These are phyloP conservation scores for Podaxis sp. DNA, from an alignment of 768 basidiomycete species.

Conservation along the genomic window DNA sequence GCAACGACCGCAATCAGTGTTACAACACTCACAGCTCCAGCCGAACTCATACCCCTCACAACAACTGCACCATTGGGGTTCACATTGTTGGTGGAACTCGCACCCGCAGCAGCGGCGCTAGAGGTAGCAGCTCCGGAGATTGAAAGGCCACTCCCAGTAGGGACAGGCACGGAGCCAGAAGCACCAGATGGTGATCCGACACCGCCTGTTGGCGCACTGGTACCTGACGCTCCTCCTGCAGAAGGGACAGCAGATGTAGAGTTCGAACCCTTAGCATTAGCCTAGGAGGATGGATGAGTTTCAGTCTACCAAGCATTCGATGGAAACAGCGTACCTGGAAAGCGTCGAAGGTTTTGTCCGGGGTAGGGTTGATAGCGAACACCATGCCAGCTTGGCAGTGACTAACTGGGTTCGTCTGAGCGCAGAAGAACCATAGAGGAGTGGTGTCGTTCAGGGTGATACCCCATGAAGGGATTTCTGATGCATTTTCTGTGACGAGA, in stretches of 20 bases:
- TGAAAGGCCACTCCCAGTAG: not conserved
- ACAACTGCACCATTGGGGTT: constrained; percentile 26
- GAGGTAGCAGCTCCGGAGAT: not conserved
- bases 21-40: constrained; percentile 28
- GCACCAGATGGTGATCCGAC: not conserved
- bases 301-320: not conserved
- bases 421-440: constrained; percentile 65
- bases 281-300: not conserved
- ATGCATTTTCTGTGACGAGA: constrained; percentile 30
- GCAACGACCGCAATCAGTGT: constrained; percentile 26
- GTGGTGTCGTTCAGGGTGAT: constrained; percentile 44
- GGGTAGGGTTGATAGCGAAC: constrained; percentile 54
- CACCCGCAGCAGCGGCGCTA: constrained; percentile 18
- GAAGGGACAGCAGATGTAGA: constrained; percentile 11
- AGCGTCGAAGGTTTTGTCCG: constrained; percentile 41
- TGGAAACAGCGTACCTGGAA: constrained; percentile 38
- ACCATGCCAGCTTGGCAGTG: constrained; percentile 61
- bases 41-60: constrained; percentile 30
- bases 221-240: constrained; percentile 9
- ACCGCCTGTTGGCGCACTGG: not conserved
- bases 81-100: constrained; percentile 19
- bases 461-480: constrained; percentile 39
- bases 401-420: constrained; percentile 37
- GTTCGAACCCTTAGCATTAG: constrained; percentile 19
- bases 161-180: not conserved